A percentile compares a stretch with the other conserved stretches of the same genome.
Evolutionary conservation across 805 yeast genomes (phyloP).

Genomic region (Candida patagonica): DNA sequence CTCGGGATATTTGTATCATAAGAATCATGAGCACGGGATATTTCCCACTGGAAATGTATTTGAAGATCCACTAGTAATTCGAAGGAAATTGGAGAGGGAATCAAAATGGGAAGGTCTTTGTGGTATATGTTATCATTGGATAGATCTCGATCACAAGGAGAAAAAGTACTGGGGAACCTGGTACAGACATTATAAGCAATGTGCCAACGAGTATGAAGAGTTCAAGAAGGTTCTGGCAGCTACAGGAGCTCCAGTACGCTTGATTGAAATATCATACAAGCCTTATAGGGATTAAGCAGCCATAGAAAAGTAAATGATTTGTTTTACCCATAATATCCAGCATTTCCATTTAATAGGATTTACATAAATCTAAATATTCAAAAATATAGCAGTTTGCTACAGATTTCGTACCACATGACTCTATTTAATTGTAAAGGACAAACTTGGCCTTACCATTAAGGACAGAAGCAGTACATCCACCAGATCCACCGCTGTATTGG

Average conservation of each 20-base stretch:
- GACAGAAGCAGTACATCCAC: constrained; percentile 92
- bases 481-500: constrained; percentile 58
- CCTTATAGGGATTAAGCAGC: constrained; percentile 5
- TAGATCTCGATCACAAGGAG: constrained; percentile 19
- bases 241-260: constrained; percentile 17
- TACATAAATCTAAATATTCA: neutral
- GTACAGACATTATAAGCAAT: constrained; percentile 20
- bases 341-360: neutral
- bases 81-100: constrained; percentile 17
- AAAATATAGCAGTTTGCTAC: neutral
- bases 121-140: constrained; percentile 22
- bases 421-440: constrained; percentile 48
- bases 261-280: constrained; percentile 15
- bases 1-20: constrained; percentile 20
- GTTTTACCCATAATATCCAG: constrained; percentile 1
- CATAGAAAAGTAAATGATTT: neutral
- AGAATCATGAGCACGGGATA: constrained; percentile 21
- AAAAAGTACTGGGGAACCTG: constrained; percentile 20
- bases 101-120: constrained; percentile 20
- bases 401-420: neutral
- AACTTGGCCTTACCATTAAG: constrained; percentile 75
- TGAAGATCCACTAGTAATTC: constrained; percentile 19
- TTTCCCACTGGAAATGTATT: constrained; percentile 19
- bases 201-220: constrained; percentile 20
- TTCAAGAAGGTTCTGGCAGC: constrained; percentile 15